Conservation (phyloP, 2,329 filamentous ascomycete species). For the Alternaria consortialis region DNA sequence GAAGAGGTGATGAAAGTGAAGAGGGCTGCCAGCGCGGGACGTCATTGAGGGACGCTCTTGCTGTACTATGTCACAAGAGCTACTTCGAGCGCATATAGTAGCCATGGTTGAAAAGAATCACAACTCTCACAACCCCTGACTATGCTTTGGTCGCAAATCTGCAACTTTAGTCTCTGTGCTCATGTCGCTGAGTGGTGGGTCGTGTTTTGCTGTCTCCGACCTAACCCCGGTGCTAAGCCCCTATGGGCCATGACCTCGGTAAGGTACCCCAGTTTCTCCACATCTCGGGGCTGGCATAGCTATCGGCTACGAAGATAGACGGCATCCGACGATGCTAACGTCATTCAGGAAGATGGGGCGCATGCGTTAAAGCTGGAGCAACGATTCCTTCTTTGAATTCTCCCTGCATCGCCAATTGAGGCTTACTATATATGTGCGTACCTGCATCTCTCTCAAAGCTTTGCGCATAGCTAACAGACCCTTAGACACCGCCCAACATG, state of each 20-base stretch:
- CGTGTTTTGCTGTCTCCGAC: neutral
- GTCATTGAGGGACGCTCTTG: conserved; percentile 1
- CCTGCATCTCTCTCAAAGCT: neutral
- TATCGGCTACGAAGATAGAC: neutral
- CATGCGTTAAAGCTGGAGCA: conserved; percentile 6
- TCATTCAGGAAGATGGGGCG: conserved; percentile 2
- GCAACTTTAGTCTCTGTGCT: neutral
- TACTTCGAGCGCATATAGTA: neutral
- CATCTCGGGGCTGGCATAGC: conserved; percentile 13
- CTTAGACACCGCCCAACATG: conserved; percentile 43
- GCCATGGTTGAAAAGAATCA: neutral
- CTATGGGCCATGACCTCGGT: conserved; percentile 21
- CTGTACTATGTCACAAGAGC: neutral
- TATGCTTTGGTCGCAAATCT: neutral
- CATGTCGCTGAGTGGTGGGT: neutral
- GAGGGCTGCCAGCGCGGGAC: neutral
- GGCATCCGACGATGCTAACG: conserved; percentile 13
- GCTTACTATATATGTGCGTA: conserved; percentile 6
- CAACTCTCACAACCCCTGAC: neutral
- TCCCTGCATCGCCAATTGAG: neutral
- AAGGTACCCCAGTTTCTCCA: conserved; percentile 25
- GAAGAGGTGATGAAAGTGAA: conserved; percentile 21
- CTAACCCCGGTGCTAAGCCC: neutral
- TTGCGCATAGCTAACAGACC: neutral
- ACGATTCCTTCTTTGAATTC: neutral